Evolutionary conservation across 1,139 yeast genomes (phyloP), one percentile per base, ranked within the genome.

Genomic region (Pichia sp.): DNA sequence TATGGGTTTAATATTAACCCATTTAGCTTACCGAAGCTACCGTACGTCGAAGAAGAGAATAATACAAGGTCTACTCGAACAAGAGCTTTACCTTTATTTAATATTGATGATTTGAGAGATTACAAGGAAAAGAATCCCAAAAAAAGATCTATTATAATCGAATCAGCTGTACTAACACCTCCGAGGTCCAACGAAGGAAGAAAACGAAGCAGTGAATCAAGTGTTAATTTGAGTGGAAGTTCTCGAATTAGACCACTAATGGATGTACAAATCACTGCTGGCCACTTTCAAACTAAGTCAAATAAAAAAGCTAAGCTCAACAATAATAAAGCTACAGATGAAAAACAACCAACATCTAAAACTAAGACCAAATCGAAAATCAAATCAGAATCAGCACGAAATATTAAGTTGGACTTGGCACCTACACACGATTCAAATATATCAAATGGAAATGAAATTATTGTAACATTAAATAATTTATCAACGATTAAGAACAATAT

Each of bases 1-100:
- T 40, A 48, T 39, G 63, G 63, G 3, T 59, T 48, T 45, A 58
- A 57, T 42, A 32, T 56, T 4, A 45, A 43, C 7, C 41, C 44
- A 5, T 6, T 18, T 15, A 34, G 35, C 29, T 23, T 46, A 12
- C 45, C 50, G 6, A 8, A 15, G 8, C 23, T 46, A 9, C 2
- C 8, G 6, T 6, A 5, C 6, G 30, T 29, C 2, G 47, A 49
- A 12, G 34, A 20, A 11, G 30, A 37, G 15, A n/a, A 7, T 12
- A 25, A 13, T 16, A n/a, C 7, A n/a, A 44, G 48, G 34, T 34
- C 30, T 12, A 44, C 48, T 9, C 36, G 53, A 37, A 47, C 40
- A 13, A 40, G 53, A 23, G 25, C 43, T 7, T 29, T 45, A 27
- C 53, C 47, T 8, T 13, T 42, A 13, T 34, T 41, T 37, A 39